Conservation (phyloP, 331 rosid species). For the Prunus yedoensis region DNA sequence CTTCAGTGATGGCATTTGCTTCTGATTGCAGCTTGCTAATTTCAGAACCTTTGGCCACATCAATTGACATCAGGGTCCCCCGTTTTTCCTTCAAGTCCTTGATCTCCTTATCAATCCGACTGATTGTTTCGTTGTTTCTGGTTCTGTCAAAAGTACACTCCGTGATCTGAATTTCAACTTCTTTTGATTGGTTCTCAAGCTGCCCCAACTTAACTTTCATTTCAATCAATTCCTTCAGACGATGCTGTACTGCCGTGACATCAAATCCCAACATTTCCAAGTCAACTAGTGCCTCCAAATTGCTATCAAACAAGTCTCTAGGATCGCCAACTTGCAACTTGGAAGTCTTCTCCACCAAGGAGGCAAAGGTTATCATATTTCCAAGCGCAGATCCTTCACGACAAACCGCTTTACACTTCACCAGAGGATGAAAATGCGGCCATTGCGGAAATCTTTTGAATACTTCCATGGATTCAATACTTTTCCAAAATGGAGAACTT, state of each 20-base stretch:
- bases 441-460: too few species aligned
- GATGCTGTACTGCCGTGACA: not conserved
- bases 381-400: too few species aligned
- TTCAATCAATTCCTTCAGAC: conserved; percentile 1
- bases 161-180: conserved; percentile 2
- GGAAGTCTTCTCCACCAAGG: too few species aligned
- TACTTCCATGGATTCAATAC: too few species aligned
- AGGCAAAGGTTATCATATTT: too few species aligned
- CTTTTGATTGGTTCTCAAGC: not conserved
- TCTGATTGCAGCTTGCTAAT: conserved; percentile 8
- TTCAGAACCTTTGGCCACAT: not conserved
- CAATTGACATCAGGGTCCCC: not conserved
- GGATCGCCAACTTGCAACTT: too few species aligned
- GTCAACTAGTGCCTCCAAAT: too few species aligned
- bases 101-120: conserved; percentile 6
- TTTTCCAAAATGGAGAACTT: too few species aligned
- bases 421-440: too few species aligned
- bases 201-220: conserved; percentile 14
- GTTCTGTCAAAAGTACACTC: not conserved
- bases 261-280: too few species aligned
- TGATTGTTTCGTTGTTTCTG: not conserved
- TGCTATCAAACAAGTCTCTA: too few species aligned
- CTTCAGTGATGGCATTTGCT: not conserved
- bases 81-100: conserved; percentile 16
- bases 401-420: too few species aligned